phyloP scores from a whole-genome alignment of 768 basidiomycete species.

The Podaxis mareebaensis region DNA sequence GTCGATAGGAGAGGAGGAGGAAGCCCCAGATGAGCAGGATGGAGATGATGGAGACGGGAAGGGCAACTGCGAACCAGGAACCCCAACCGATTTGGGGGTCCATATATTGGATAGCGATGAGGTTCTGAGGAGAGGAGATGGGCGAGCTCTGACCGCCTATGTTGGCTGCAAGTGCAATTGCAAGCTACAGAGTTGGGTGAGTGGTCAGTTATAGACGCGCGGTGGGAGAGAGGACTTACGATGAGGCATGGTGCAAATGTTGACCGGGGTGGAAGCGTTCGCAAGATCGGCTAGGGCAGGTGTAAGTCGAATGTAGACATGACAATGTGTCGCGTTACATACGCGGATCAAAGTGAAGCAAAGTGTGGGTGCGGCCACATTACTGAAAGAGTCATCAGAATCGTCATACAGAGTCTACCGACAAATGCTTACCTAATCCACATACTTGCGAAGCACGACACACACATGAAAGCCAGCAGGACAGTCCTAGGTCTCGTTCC shows the following conservation, averaged over 20 bases:
- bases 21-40: slow-evolving; percentile 91
- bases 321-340: slow-evolving; percentile 29
- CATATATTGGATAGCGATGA: slow-evolving; percentile 91
- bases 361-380: slow-evolving; percentile 95
- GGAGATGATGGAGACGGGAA: slow-evolving; percentile 87
- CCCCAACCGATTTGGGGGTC: slow-evolving; percentile 84
- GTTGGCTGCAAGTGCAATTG: slow-evolving; percentile 96
- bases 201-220: not conserved
- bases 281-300: slow-evolving; percentile 76
- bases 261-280: slow-evolving; percentile 85
- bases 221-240: slow-evolving; percentile 46
- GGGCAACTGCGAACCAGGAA: slow-evolving; percentile 90
- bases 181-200: slow-evolving; percentile 55
- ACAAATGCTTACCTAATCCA: slow-evolving; percentile 79
- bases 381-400: slow-evolving; percentile 45
- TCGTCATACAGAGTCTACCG: slow-evolving; percentile 7
- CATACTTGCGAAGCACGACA: slow-evolving; percentile 98
- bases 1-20: slow-evolving; percentile 79
- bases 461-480: slow-evolving; percentile 91
- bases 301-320: slow-evolving; percentile 4
- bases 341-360: slow-evolving; percentile 96
- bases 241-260: slow-evolving; percentile 90
- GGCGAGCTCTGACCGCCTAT: slow-evolving; percentile 97
- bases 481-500: slow-evolving; percentile 87
- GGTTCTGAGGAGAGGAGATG: slow-evolving; percentile 97